These are phyloP conservation scores for Talaromyces sp. DNA, from an alignment of 2,329 filamentous ascomycete genomes.

Conservation along the genomic window DNA sequence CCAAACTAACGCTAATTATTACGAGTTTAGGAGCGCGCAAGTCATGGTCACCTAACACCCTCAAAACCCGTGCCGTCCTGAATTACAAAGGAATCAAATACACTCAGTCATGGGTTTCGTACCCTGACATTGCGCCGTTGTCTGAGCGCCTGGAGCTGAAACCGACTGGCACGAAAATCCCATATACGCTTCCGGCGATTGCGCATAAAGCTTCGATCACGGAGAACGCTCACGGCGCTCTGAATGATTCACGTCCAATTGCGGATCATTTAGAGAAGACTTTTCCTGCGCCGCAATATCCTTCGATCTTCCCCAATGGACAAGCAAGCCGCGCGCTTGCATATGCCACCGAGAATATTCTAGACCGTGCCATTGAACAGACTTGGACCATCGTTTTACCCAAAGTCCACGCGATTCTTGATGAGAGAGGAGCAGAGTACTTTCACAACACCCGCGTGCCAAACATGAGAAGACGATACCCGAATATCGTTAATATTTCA, in stretches of 20 bases:
- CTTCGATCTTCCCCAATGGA: constrained; percentile 25
- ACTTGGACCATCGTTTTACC: constrained; percentile 17
- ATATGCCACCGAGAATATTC: constrained; percentile 17
- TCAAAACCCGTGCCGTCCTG: constrained; percentile 19
- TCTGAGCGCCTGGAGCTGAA: constrained; percentile 19
- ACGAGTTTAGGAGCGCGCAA: constrained; percentile 18
- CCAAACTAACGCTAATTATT: constrained; percentile 11
- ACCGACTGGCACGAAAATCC: constrained; percentile 11
- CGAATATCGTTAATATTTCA: constrained; percentile 17
- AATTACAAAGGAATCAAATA: constrained; percentile 24
- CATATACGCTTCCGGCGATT: constrained; percentile 31
- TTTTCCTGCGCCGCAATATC: constrained; percentile 21
- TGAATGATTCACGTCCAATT: constrained; percentile 31
- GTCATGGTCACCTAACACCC: constrained; percentile 25
- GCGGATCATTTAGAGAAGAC: constrained; percentile 24
- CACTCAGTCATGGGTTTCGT: constrained; percentile 22
- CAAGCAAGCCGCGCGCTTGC: constrained; percentile 28
- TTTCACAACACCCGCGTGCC: constrained; percentile 24
- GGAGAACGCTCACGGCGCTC: constrained; percentile 19
- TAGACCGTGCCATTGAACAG: constrained; percentile 2
- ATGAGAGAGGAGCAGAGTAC: constrained; percentile 24
- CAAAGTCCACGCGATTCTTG: constrained; percentile 18
- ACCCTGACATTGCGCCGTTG: constrained; percentile 24
- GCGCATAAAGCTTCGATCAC: constrained; percentile 20
- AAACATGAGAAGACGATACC: constrained; percentile 14